Conservation (phyloP, 306 rosid species). For the Trifolium repens region DNA sequence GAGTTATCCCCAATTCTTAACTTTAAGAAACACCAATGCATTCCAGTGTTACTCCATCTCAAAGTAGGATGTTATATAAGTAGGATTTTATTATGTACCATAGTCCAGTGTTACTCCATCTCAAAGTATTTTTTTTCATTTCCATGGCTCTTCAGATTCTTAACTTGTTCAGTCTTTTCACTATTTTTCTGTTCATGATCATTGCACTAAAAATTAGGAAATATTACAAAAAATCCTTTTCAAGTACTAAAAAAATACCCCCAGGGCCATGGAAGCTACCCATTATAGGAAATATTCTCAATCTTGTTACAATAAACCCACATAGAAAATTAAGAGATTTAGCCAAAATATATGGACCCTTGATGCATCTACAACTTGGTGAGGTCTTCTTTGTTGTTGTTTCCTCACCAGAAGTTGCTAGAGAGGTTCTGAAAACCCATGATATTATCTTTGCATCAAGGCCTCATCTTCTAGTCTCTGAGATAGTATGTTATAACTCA, state of each 20-base stretch:
- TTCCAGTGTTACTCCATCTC: too few species aligned
- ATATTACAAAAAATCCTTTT: not conserved
- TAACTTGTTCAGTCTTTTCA: not conserved
- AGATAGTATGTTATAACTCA: not conserved
- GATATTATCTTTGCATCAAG: constrained; percentile 41
- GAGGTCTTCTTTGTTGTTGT: constrained; percentile 28
- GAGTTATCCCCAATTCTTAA: too few species aligned
- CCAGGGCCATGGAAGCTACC: constrained; percentile 46
- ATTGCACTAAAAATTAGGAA: not conserved
- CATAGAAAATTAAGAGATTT: constrained; percentile 20
- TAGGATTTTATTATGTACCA: too few species aligned
- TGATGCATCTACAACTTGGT: constrained; percentile 44
- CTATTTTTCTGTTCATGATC: not conserved
- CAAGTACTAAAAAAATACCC: not conserved
- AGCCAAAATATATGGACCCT: constrained; percentile 39
- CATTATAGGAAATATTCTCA: constrained; percentile 32
- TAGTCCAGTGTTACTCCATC: too few species aligned
- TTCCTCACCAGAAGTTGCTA: constrained; percentile 45
- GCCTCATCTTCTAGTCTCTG: constrained; percentile 25
- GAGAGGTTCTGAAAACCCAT: constrained; percentile 43
- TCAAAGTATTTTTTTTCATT: not conserved
- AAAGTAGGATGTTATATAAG: too few species aligned
- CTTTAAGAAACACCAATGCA: too few species aligned
- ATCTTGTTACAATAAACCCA: constrained; percentile 26
- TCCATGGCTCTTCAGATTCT: not conserved